Percentiles rank a stretch among this genome's conserved stretches.
Evolutionary conservation across 352 stramenopile genomes (phyloP).

Genomic region (Pythium dissimile): DNA sequence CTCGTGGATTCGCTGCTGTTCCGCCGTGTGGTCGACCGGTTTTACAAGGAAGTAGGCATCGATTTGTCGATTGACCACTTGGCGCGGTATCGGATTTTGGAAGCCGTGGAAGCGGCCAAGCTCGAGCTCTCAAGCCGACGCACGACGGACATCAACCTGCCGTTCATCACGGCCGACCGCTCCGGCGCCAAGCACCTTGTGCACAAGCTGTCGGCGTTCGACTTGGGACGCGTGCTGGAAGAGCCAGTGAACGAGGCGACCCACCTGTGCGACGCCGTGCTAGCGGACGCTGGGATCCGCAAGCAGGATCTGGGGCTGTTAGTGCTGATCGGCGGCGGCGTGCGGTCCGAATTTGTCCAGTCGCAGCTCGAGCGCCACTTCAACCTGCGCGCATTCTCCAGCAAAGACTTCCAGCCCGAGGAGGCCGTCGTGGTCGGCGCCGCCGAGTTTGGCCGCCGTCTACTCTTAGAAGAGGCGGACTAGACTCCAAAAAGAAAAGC

Average conservation of each 20-base stretch:
- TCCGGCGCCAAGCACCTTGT: constrained; percentile 70
- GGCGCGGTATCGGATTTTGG: constrained; percentile 63
- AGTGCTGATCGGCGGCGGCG: constrained; percentile 56
- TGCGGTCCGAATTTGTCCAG: constrained; percentile 48
- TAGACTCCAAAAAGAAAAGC: background rate
- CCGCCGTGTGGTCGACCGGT: constrained; percentile 44
- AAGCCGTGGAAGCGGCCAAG: constrained; percentile 70
- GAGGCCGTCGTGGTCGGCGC: constrained; percentile 60
- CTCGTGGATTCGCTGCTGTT: constrained; percentile 51
- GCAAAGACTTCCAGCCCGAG: constrained; percentile 48
- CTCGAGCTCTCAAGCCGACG: constrained; percentile 53
- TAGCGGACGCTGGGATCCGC: constrained; percentile 32
- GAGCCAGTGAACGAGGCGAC: constrained; percentile 27
- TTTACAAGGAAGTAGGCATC: constrained; percentile 52
- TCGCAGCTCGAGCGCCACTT: constrained; percentile 51
- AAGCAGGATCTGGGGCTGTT: constrained; percentile 41
- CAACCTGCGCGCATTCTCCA: constrained; percentile 38
- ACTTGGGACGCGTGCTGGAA: constrained; percentile 47
- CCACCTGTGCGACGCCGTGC: constrained; percentile 31
- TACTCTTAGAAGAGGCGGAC: constrained; percentile 18
- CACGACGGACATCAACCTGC: constrained; percentile 66
- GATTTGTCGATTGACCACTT: constrained; percentile 69
- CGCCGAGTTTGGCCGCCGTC: constrained; percentile 47
- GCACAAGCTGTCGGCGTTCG: constrained; percentile 53
- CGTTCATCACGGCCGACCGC: constrained; percentile 71